Conservation (phyloP, 139 green algal species). For the Yamagishiella unicocca region DNA sequence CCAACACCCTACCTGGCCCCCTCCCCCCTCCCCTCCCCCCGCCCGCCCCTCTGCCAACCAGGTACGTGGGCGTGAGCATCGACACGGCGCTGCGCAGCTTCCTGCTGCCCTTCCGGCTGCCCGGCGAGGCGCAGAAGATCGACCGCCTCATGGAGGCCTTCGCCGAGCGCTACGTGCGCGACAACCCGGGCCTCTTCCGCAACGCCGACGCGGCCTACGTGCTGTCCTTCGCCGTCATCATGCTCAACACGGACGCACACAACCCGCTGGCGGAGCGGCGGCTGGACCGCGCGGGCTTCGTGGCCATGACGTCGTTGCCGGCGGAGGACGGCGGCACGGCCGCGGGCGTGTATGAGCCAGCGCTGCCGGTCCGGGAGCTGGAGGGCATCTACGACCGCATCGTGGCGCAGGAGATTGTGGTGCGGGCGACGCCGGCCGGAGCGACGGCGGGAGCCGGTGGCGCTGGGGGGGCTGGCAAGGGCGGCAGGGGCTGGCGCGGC, state of each 20-base stretch:
- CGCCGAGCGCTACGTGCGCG: slow-evolving; percentile 57
- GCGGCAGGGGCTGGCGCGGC: slow-evolving; percentile 1
- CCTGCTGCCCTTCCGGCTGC: slow-evolving; percentile 81
- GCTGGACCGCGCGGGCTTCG: slow-evolving; percentile 84
- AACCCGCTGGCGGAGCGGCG: slow-evolving; percentile 91
- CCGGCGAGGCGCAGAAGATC: slow-evolving; percentile 92
- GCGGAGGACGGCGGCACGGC: slow-evolving; percentile 32
- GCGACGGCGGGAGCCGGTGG: not conserved
- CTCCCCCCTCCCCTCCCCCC: not conserved
- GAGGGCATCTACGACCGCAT: slow-evolving; percentile 88
- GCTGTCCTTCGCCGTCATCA: slow-evolving; percentile 93
- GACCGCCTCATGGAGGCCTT: slow-evolving; percentile 94
- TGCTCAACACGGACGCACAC: slow-evolving; percentile 98
- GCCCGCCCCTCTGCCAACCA: not conserved
- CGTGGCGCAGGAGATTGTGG: slow-evolving; percentile 73
- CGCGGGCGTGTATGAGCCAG: slow-evolving; percentile 64
- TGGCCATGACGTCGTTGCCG: slow-evolving; percentile 79
- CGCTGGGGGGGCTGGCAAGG: not conserved
- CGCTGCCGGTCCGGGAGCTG: slow-evolving; percentile 80
- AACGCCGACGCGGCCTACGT: slow-evolving; percentile 90
- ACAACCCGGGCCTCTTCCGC: slow-evolving; percentile 73
- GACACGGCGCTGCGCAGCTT: slow-evolving; percentile 82
- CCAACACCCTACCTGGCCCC: not conserved
- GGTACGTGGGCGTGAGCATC: slow-evolving; percentile 68
- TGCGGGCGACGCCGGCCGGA: slow-evolving; percentile 40